Conservation (phyloP, 2,329 filamentous ascomycete genomes). For the Verticillium isaacii region DNA sequence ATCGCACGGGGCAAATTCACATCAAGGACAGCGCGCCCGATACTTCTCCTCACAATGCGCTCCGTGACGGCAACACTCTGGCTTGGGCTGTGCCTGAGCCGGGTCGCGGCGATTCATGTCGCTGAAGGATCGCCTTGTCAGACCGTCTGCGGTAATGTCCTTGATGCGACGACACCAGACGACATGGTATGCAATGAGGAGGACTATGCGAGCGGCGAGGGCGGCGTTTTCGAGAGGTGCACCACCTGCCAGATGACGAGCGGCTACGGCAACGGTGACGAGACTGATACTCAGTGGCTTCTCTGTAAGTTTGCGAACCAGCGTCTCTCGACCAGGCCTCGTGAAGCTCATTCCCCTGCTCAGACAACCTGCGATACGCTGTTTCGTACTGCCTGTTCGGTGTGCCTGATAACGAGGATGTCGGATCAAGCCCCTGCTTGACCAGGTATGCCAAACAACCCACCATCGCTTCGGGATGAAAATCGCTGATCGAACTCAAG, state of each 20-base stretch:
- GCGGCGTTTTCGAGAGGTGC: constrained; percentile 47
- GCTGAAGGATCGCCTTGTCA: constrained; percentile 44
- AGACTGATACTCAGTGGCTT: constrained; percentile 48
- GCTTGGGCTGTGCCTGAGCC: constrained; percentile 16
- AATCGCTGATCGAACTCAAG: constrained; percentile 26
- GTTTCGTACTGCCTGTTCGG: constrained; percentile 52
- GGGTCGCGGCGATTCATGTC: constrained; percentile 32
- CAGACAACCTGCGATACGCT: constrained; percentile 52
- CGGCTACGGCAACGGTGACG: constrained; percentile 33
- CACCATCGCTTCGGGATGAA: too few species aligned
- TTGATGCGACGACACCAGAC: constrained; percentile 35
- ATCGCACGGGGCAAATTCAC: too few species aligned
- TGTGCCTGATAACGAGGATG: constrained; percentile 33
- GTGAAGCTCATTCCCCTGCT: too few species aligned
- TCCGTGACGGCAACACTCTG: constrained; percentile 3
- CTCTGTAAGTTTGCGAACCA: too few species aligned
- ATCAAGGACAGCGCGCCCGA: too few species aligned
- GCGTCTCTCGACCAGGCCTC: too few species aligned
- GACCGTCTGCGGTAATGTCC: constrained; percentile 48
- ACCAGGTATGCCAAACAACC: too few species aligned
- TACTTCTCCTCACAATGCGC: too few species aligned
- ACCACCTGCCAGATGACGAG: constrained; percentile 48
- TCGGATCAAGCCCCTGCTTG: constrained; percentile 40
- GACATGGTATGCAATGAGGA: constrained; percentile 45
- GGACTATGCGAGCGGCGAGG: constrained; percentile 32